Evolutionary conservation across 2,329 filamentous ascomycete species (phyloP).

Genomic region (Phyllachora maydis): DNA sequence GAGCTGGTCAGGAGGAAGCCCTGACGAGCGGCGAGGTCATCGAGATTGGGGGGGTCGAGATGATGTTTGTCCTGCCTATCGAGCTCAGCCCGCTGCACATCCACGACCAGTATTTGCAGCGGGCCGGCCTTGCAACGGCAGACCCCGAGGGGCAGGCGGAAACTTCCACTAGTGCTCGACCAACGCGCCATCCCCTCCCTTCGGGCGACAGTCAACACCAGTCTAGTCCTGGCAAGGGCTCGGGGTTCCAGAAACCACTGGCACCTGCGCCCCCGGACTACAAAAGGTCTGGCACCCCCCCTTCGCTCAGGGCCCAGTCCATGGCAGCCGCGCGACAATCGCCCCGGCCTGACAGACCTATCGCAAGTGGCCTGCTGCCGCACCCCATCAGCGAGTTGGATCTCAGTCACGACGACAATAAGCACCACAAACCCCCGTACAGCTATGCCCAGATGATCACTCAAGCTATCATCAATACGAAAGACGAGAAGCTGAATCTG

Average conservation of each 20-base stretch:
- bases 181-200: conserved; percentile 8
- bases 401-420: conserved; percentile 63
- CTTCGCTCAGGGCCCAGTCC: conserved; percentile 19
- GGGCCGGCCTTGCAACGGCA: conserved; percentile 30
- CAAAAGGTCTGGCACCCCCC: conserved; percentile 39
- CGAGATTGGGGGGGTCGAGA: conserved; percentile 81
- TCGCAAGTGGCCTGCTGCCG: no score
- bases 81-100: conserved; percentile 46
- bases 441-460: conserved; percentile 96
- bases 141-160: no score
- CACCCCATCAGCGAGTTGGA: conserved; percentile 43
- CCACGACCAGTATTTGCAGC: conserved; percentile 46
- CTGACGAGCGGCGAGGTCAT: conserved; percentile 79
- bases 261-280: conserved; percentile 40
- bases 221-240: conserved; percentile 8
- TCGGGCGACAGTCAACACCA: conserved; percentile 7
- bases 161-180: no score
- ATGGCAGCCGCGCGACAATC: conserved; percentile 14
- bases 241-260: conserved; percentile 23
- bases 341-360: conserved; percentile 15
- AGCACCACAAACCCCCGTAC: conserved; percentile 84
- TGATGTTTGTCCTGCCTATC: conserved; percentile 93
- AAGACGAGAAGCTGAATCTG: conserved; percentile 75
- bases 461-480: conserved; percentile 76
- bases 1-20: conserved; percentile 40